Base-by-base conservation (phyloP, 345 rosid genomes). In the thale cress (Arabidopsis thaliana) region DNA sequence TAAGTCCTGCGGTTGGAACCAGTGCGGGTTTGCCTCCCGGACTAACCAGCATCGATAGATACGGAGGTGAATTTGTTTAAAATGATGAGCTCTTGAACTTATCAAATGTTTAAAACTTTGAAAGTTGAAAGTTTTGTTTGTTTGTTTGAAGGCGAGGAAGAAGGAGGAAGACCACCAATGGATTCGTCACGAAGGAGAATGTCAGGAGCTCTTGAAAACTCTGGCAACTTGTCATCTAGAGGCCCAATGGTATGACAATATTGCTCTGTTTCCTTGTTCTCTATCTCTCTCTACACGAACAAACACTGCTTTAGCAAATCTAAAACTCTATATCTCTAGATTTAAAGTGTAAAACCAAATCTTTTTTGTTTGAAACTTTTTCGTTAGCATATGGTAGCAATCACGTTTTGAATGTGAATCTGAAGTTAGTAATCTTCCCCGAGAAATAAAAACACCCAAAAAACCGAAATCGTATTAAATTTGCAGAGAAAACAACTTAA, bases 151-250 rank as follows among this genome's bases (percentile, higher is more conserved):
- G 99, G 88, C 4, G 97, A 85, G 50, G 87, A 86, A 51, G 93
- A 89, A 7, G 79, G 80, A 13, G 80, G 82, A 7, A 80, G 86
- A 36, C 81, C 79, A 55, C 83, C 88, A 10, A 84, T 84, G 84
- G 97, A 91, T 81, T 82, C 89, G 38, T 80, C 97, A 44, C 69
- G 93, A 68, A 81, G 85, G 79, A 87, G 98, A 79, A 55, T 82
- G 63, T 89, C 97, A 32, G 96, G 92, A 30, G 87, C 86, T 53
- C 70, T 84, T 32, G 69, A 84, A 30, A 84, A 79, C 81, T 76
- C 93, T 38, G 93, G 84, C 56, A 86, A 83, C 63, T 82, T 76
- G 69, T 81, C 91, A 22, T 81, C 96, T 30, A 71, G 57, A 67
- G 79, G 7, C 61, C 62, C 82, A n/a, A 58, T 82, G 81, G 99